Conservation (phyloP, 1,139 yeast species). For the Yamadazyma membranifaciens region DNA sequence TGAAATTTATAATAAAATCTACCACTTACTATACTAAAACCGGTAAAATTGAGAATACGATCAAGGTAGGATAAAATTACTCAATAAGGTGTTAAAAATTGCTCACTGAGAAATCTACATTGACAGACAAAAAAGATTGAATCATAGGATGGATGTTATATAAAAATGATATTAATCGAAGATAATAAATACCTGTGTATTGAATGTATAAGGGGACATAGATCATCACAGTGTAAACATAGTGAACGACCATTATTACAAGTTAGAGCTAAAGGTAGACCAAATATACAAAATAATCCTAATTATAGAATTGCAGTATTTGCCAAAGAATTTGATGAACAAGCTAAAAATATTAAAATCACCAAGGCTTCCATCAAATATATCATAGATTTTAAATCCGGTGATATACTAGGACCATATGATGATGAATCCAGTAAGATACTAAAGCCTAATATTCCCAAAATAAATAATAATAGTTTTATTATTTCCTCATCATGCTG, state of each 20-base stretch:
- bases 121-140: too few relatives aligned
- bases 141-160: not conserved
- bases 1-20: too few relatives aligned
- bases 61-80: not conserved
- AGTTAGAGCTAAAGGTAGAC: constrained; percentile 88
- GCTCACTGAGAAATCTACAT: constrained; percentile 3
- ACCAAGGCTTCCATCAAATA: constrained; percentile 50
- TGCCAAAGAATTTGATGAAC: constrained; percentile 39
- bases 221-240: constrained; percentile 86
- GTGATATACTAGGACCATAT: constrained; percentile 45
- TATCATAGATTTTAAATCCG: constrained; percentile 47
- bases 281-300: constrained; percentile 50
- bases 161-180: constrained; percentile 74
- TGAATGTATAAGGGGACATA: constrained; percentile 88
- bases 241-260: constrained; percentile 75
- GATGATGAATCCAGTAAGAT: constrained; percentile 18
- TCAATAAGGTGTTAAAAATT: constrained; percentile 3
- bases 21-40: too few relatives aligned
- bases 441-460: constrained; percentile 24
- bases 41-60: not conserved
- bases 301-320: constrained; percentile 58
- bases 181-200: constrained; percentile 88
- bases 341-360: constrained; percentile 35
- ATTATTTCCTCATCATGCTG: constrained; percentile 38
- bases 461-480: constrained; percentile 34